Evolutionary conservation across 352 stramenopile species (phyloP), one percentile per base, ranked within the genome.

Genomic region (Peronospora farinosa): DNA sequence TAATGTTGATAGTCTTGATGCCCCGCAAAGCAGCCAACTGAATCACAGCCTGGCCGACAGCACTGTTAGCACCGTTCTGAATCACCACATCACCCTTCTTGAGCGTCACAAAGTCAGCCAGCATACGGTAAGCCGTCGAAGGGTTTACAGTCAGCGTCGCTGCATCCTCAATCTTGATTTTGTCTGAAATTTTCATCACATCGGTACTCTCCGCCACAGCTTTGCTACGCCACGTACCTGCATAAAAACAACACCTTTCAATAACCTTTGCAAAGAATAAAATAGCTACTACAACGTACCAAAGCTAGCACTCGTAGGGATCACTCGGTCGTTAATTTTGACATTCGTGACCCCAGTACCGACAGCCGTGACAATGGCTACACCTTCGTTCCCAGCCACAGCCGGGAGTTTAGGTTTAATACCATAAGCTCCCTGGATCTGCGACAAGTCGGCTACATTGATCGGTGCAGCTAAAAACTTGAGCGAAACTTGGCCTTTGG

Each of bases 1-100:
- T 72, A 23, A 96, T 72, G 63, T 96, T 96, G 58, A 96, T 88
- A 41, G 84, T 95, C 67, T 93, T 84, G 47, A 96, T 84, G 51
- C 84, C 84, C 38, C 84, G 84, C 46, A 90, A 63, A 35, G 72
- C 72, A n/a, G 84, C 84, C 54, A 96, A 63, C 62, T 96, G 87
- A 53, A 96, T 86, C 32, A 96, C 81, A 1, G 87, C 82, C 62
- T 92, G 68, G 47, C 87, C 87, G 17, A 96, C 86, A 10, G 84
- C 65, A 52, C 76, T 91, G 68, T 93, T 95, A 23, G 87, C 86
- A 30, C 71, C 87, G 67, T 95, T 96, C 67, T 96, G 87, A 57
- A 96, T 95, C 39, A 96, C 47, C 23, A 88, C 75, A 60, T 96
- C 87, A 47, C 87, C 86, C 54, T 67, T 67, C 46, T 67, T 61